phyloP scores from a whole-genome alignment of 2,329 filamentous ascomycete genomes.

The Penicillium capsulatum region DNA sequence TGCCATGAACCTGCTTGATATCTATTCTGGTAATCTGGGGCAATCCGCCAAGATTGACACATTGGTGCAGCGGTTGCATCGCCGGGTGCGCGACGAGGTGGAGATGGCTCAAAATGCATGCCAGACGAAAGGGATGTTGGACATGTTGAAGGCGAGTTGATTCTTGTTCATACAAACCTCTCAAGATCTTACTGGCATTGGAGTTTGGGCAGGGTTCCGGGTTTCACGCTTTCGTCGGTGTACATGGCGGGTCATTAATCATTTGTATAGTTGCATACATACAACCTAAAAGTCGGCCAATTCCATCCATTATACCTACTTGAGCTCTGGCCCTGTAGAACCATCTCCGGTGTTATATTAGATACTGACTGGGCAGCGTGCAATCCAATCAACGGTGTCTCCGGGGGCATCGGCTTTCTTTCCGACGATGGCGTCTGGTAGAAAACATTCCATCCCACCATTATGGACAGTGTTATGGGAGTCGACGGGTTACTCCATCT shows the following conservation, averaged over 20 bases:
- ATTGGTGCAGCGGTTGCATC: constrained; percentile 64
- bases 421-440: too few species aligned
- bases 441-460: too few species aligned
- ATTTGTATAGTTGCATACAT: constrained; percentile 28
- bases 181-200: constrained; percentile 8
- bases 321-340: too few species aligned
- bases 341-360: too few species aligned
- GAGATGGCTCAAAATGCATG: constrained; percentile 79
- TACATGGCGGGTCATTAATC: constrained; percentile 24
- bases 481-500: too few species aligned
- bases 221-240: constrained; percentile 18
- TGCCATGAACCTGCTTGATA: constrained; percentile 73
- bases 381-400: too few species aligned
- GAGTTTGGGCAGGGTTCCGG: constrained; percentile 19
- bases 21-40: constrained; percentile 77
- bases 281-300: constrained; percentile 21
- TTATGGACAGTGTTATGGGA: too few species aligned
- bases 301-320: background rate
- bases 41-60: constrained; percentile 68
- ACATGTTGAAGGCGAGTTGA: constrained; percentile 55
- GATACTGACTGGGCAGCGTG: too few species aligned
- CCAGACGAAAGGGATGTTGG: constrained; percentile 82
- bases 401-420: too few species aligned
- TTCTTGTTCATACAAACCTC: constrained; percentile 9
- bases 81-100: constrained; percentile 69